These are phyloP conservation scores for Salix suchowensis DNA, from an alignment of 345 rosid species.

Conservation along the genomic window DNA sequence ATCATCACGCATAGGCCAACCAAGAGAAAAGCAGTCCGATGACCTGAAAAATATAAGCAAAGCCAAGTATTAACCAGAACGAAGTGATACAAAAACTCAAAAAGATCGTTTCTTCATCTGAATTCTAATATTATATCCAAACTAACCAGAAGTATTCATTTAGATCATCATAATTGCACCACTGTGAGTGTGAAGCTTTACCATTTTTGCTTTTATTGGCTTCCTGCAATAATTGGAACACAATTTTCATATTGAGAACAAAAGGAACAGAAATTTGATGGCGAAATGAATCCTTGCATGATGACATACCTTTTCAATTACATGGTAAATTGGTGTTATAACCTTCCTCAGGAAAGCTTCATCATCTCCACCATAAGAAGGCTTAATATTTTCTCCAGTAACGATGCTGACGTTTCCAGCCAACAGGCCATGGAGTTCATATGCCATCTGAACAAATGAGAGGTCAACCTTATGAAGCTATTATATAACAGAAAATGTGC, in stretches of 20 bases:
- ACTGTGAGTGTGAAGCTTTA: conserved; percentile 70
- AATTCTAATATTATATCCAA: conserved; percentile 18
- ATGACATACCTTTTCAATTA: conserved; percentile 61
- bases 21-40: conserved; percentile 94
- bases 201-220: conserved; percentile 69
- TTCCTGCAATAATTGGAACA: conserved; percentile 53
- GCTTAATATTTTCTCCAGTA: conserved; percentile 94
- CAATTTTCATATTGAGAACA: conserved; percentile 20
- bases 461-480: background rate
- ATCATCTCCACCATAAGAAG: conserved; percentile 96
- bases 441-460: conserved; percentile 72
- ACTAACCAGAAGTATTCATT: conserved; percentile 94
- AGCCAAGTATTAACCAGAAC: conserved; percentile 12
- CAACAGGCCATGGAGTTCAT: conserved; percentile 94
- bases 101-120: conserved; percentile 1
- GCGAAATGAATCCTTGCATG: background rate
- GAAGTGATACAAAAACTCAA: background rate
- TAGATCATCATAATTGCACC: conserved; percentile 99
- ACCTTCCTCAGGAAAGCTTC: conserved; percentile 92
- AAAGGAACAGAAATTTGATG: conserved; percentile 13
- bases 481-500: background rate
- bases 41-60: conserved; percentile 48
- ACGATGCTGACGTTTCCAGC: conserved; percentile 98
- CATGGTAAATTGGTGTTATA: conserved; percentile 82
- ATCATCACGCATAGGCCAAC: conserved; percentile 99